Evolutionary conservation across 1,284 basidiomycete species (phyloP).

Genomic region (Ustilago esculenta): DNA sequence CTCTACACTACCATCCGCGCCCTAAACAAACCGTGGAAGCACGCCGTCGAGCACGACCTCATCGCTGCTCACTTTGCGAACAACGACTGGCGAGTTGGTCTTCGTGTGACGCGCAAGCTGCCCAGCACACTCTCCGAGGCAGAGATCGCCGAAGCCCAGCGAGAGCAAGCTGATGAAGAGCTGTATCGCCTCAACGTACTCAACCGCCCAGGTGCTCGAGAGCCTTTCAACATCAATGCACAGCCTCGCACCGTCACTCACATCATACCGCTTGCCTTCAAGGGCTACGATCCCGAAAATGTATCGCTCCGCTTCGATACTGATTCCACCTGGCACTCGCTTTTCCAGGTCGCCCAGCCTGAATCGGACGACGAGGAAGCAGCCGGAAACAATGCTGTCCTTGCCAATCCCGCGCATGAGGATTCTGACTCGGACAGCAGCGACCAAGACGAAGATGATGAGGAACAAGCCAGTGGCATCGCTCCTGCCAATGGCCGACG

Average conservation of each 20-base stretch:
- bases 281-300: constrained; percentile 39
- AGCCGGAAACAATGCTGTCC: constrained; percentile 3
- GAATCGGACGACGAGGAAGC: constrained; percentile 22
- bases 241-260: constrained; percentile 44
- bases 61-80: constrained; percentile 50
- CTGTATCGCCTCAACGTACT: constrained; percentile 40
- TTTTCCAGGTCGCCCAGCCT: constrained; percentile 45
- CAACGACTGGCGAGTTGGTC: constrained; percentile 53
- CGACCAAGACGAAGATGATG: background rate
- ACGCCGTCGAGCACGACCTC: constrained; percentile 50
- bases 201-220: constrained; percentile 35
- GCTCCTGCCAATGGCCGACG: constrained; percentile 6
- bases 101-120: constrained; percentile 49
- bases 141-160: constrained; percentile 23
- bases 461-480: background rate
- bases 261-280: constrained; percentile 56
- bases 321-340: constrained; percentile 55
- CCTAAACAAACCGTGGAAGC: constrained; percentile 52
- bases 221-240: constrained; percentile 40
- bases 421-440: constrained; percentile 14
- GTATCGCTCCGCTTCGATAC: constrained; percentile 55
- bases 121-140: constrained; percentile 28
- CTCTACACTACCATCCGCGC: constrained; percentile 56
- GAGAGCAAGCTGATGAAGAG: constrained; percentile 31
- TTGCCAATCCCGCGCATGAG: constrained; percentile 7